A percentile compares a stretch with the other conserved stretches of the same genome.
Conservation (phyloP, 2,329 filamentous ascomycete genomes). For the Colletotrichum abscissum region DNA sequence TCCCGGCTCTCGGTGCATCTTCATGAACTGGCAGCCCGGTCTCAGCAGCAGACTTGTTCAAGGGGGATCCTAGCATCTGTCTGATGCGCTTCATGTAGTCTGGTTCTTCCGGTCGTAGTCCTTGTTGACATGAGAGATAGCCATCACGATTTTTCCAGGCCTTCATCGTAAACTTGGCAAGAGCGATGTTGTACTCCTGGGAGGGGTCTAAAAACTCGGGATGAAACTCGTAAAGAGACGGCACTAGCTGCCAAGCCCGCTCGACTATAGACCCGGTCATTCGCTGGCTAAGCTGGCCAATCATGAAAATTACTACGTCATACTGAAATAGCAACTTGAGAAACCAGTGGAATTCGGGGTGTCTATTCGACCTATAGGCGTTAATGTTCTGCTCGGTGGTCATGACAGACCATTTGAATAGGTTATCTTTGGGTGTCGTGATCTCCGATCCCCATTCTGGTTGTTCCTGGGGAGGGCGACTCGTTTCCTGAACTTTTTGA, state of each 20-base stretch:
- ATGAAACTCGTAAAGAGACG: slow-evolving; percentile 59
- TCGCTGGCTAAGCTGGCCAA: slow-evolving; percentile 62
- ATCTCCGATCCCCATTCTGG: slow-evolving; percentile 62
- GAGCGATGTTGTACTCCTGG: slow-evolving; percentile 23
- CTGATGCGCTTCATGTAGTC: slow-evolving; percentile 8
- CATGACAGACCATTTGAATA: slow-evolving; percentile 65
- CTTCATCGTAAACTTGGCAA: slow-evolving; percentile 10
- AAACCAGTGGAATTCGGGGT: slow-evolving; percentile 64
- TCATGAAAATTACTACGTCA: slow-evolving; percentile 66
- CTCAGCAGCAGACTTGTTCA: not conserved
- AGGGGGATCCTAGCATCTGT: not conserved
- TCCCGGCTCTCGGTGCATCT: not conserved
- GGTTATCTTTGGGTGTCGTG: slow-evolving; percentile 59
- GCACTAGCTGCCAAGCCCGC: slow-evolving; percentile 61
- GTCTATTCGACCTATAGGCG: slow-evolving; percentile 52
- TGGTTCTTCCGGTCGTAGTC: slow-evolving; percentile 13
- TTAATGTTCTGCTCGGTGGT: slow-evolving; percentile 58
- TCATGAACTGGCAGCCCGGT: not conserved
- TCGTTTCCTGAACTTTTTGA: slow-evolving; percentile 58
- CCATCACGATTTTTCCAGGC: slow-evolving; percentile 19
- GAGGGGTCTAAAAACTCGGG: slow-evolving; percentile 59
- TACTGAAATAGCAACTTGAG: slow-evolving; percentile 64
- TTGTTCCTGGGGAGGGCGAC: slow-evolving; percentile 57
- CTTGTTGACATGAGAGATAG: slow-evolving; percentile 7
- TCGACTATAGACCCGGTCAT: slow-evolving; percentile 62